Percentiles rank a stretch among this genome's conserved stretches.
phyloP scores from a whole-genome alignment of 2,329 filamentous ascomycete species.

The Zalaria sp. region DNA sequence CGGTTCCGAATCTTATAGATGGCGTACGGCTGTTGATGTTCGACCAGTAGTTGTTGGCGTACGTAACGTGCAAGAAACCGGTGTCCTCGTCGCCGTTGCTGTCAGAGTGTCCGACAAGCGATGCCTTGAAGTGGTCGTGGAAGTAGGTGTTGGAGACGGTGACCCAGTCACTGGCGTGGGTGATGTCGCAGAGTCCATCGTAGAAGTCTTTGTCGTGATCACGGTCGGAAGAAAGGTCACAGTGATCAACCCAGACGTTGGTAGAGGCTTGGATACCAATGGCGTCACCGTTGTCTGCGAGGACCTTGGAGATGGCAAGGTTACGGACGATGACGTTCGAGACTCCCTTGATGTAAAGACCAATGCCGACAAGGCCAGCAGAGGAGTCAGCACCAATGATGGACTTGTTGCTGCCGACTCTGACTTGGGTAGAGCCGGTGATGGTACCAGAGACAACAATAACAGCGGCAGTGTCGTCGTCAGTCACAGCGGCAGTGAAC shows the following conservation, averaged over 20 bases:
- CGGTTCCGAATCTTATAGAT: conserved; percentile 52
- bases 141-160: conserved; percentile 36
- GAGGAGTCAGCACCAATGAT: conserved; percentile 35
- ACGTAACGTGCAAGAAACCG: conserved; percentile 49
- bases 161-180: conserved; percentile 48
- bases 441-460: conserved; percentile 34
- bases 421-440: conserved; percentile 27
- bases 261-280: conserved; percentile 33
- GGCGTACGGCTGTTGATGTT: conserved; percentile 52
- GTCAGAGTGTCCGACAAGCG: conserved; percentile 46
- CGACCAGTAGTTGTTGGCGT: conserved; percentile 51
- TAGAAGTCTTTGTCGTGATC: conserved; percentile 55
- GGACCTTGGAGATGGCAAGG: conserved; percentile 37
- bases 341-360: conserved; percentile 32
- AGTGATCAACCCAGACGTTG: conserved; percentile 53
- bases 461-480: conserved; percentile 23
- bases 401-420: conserved; percentile 35
- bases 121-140: conserved; percentile 50
- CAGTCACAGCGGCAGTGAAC: conserved; percentile 22
- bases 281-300: conserved; percentile 34
- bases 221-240: conserved; percentile 46
- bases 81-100: conserved; percentile 43
- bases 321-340: conserved; percentile 45
- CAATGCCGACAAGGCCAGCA: conserved; percentile 28
- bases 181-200: conserved; percentile 52